Evolutionary conservation across 2,329 filamentous ascomycete species (phyloP).

Genomic region (Diaporthe citrichinensis): DNA sequence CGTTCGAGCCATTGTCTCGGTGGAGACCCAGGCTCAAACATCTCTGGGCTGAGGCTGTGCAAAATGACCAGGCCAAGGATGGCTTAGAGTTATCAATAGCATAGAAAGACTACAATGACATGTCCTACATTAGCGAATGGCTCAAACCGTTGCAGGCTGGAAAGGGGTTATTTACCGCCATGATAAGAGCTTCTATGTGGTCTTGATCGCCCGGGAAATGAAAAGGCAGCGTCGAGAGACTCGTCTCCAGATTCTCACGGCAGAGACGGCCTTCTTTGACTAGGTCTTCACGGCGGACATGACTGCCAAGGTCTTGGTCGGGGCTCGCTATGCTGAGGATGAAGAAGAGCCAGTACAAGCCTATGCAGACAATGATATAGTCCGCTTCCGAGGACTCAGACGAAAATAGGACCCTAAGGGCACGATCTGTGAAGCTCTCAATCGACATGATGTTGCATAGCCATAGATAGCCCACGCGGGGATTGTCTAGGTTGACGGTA

Average conservation of each 20-base stretch:
- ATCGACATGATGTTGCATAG: constrained; percentile 18
- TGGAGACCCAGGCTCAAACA: constrained; percentile 18
- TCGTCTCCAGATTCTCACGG: constrained; percentile 13
- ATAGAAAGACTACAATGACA: neutral
- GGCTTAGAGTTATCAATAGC: constrained; percentile 25
- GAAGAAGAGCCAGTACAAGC: constrained; percentile 16
- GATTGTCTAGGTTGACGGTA: neutral
- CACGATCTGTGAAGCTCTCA: constrained; percentile 10
- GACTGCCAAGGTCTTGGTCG: constrained; percentile 1
- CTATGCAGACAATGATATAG: constrained; percentile 15
- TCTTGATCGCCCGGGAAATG: neutral
- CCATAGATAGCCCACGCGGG: neutral
- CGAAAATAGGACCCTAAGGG: neutral
- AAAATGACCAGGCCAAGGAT: constrained; percentile 17
- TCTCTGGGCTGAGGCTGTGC: constrained; percentile 13
- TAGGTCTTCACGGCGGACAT: constrained; percentile 7
- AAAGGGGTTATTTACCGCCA: neutral
- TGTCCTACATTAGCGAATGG: neutral
- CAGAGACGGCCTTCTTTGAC: neutral
- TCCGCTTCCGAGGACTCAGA: constrained; percentile 19
- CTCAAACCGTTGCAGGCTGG: neutral
- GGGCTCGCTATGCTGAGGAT: neutral
- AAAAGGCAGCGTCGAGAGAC: neutral
- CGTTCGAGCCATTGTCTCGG: neutral
- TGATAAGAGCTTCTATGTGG: constrained; percentile 12